Base-by-base conservation (phyloP, 306 rosid genomes). In the Rubus parviflorus region DNA sequence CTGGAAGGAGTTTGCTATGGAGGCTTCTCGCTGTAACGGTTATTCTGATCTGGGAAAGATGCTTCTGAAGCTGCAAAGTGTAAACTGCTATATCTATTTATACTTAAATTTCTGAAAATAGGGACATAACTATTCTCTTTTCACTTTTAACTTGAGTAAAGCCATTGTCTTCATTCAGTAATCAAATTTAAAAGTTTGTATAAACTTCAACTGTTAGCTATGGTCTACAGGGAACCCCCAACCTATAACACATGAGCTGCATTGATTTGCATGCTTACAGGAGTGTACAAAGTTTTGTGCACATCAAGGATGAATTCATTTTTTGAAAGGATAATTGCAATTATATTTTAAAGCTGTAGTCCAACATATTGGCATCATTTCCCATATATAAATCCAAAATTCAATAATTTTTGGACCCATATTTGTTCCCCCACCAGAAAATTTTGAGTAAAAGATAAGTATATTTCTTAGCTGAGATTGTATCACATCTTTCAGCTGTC, bases 1-100 rank as follows among this genome's bases (percentile, higher is more conserved):
- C 41, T 96, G 97, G 99, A 96, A 90, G 86, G 98, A 86, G 77
- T 91, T 90, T 47, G 97, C 99, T 43, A 90, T 89, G 92, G 97
- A 88, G 88, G 97, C 96, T 84, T 95, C 99, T 82, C 89, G 73
- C 60, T 88, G 90, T 77, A 81, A 74, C 68, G 93, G 89, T 77
- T 96, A 96, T 91, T 86, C 89, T 54, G 96, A 89, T 81, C 90
- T 92, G 72, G 97, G 99, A 81, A 91, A 88, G 86, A 90, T 96
- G 93, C 98, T 96, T 82, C 80, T 83, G 81, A 96, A 87, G 89
- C 87, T 96, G 87, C 91, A 87, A 77, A 96, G 82, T 83, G 99
- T 96, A 92, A 90, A 80, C 81, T 88, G 74, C 84, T 64, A 56
- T 85, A 76, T 74, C 75, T 83, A 75, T 80, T 86, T 84, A 82